phyloP scores from a whole-genome alignment of 2,329 filamentous ascomycete species.

The Hypoxylon sp. region DNA sequence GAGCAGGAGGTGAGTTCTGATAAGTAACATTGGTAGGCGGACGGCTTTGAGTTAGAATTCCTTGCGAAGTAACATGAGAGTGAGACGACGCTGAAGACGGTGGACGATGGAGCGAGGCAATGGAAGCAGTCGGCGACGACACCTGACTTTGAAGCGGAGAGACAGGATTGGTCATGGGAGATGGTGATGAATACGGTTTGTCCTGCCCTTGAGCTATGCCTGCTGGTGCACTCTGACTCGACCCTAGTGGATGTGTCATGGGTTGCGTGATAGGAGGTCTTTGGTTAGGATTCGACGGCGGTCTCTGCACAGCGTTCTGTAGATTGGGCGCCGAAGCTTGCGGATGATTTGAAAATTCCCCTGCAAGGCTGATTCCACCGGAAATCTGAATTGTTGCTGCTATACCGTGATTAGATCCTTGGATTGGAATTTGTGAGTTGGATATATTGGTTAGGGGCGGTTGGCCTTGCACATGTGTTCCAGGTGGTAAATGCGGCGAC shows the following conservation, averaged over 20 bases:
- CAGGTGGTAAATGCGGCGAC: slow-evolving; percentile 21
- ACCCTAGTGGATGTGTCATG: slow-evolving; percentile 24
- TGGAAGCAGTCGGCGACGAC: slow-evolving; percentile 51
- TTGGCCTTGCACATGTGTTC: slow-evolving; percentile 14
- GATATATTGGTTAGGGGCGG: background rate
- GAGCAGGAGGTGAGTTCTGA: slow-evolving; percentile 29
- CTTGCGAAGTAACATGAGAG: slow-evolving; percentile 31
- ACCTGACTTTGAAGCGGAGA: slow-evolving; percentile 53
- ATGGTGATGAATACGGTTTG: slow-evolving; percentile 41
- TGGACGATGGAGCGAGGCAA: slow-evolving; percentile 49
- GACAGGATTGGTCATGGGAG: slow-evolving; percentile 44
- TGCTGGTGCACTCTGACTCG: slow-evolving; percentile 22
- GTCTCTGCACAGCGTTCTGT: slow-evolving; percentile 17
- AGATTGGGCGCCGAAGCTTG: slow-evolving; percentile 12
- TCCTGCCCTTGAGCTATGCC: slow-evolving; percentile 18
- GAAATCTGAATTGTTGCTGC: slow-evolving; percentile 14
- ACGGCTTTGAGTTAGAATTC: slow-evolving; percentile 8
- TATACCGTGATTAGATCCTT: slow-evolving; percentile 20
- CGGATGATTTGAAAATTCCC: slow-evolving; percentile 13
- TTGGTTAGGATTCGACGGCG: slow-evolving; percentile 21
- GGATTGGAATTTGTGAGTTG: slow-evolving; percentile 19
- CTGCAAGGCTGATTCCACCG: background rate
- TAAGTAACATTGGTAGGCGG: slow-evolving; percentile 21
- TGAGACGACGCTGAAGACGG: slow-evolving; percentile 48
- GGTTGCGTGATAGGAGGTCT: slow-evolving; percentile 22